Evolutionary conservation across 805 yeast genomes (phyloP).

Genomic region (Cyberlindnera veronae): DNA sequence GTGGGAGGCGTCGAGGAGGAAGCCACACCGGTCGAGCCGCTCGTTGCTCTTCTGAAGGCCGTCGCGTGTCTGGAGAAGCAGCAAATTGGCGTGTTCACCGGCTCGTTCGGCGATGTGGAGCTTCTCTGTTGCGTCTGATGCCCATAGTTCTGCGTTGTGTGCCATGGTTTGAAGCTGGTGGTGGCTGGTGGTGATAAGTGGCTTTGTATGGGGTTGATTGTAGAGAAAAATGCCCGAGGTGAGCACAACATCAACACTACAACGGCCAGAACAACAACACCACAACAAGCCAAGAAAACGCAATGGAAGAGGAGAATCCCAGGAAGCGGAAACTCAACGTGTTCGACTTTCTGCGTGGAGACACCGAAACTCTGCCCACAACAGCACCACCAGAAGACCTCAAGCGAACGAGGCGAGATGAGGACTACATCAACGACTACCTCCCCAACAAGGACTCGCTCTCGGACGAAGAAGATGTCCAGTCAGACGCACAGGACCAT

Average conservation of each 20-base stretch:
- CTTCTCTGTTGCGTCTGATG: constrained; percentile 44
- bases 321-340: constrained; percentile 12
- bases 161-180: neutral
- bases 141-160: constrained; percentile 29
- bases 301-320: constrained; percentile 6
- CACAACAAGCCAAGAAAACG: neutral
- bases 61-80: constrained; percentile 35
- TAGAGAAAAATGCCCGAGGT: neutral
- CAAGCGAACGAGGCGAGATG: constrained; percentile 23
- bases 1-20: constrained; percentile 41
- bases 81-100: constrained; percentile 48
- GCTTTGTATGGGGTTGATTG: neutral
- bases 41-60: constrained; percentile 39
- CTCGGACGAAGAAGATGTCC: neutral
- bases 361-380: constrained; percentile 7
- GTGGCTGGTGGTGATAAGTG: neutral
- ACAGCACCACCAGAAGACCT: constrained; percentile 9
- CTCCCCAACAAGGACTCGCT: neutral
- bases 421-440: neutral
- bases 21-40: constrained; percentile 40
- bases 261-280: neutral
- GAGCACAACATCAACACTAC: neutral
- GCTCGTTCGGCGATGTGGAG: constrained; percentile 46
- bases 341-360: constrained; percentile 17
- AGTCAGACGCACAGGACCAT: no score